Evolutionary conservation across 2,329 filamentous ascomycete genomes (phyloP).

Genomic region (Trichoderma sp.): DNA sequence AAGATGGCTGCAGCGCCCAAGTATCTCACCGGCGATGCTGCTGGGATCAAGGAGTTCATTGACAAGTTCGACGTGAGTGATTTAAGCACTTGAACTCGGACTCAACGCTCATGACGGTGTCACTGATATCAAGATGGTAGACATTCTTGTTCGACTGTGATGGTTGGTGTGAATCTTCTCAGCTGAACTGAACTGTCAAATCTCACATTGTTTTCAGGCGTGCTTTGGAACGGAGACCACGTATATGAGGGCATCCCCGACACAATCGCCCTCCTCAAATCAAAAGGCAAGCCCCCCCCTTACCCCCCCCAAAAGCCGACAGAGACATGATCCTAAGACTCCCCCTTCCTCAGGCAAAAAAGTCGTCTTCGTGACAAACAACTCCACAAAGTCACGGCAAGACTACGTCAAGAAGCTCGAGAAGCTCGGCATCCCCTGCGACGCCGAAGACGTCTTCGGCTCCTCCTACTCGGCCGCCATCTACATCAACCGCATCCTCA

Average conservation of each 20-base stretch:
- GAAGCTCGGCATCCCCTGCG: conserved; percentile 74
- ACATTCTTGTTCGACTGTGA: conserved; percentile 93
- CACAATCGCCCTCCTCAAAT: conserved; percentile 79
- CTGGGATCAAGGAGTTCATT: conserved; percentile 79
- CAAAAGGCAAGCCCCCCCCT: conserved; percentile 63
- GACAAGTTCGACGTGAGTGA: conserved; percentile 84
- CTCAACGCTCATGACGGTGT: not conserved
- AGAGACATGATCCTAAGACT: not conserved
- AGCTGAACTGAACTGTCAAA: not conserved
- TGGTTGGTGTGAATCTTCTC: conserved; percentile 58
- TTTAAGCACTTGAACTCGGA: conserved; percentile 30
- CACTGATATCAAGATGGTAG: conserved; percentile 42
- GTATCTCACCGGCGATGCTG: conserved; percentile 77
- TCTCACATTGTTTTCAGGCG: conserved; percentile 60
- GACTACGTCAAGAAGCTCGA: conserved; percentile 94
- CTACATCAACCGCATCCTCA: conserved; percentile 92
- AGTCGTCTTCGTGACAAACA: conserved; percentile 96
- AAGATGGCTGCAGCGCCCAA: conserved; percentile 47
- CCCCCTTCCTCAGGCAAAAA: conserved; percentile 68
- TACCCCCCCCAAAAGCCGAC: not conserved
- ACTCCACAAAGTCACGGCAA: conserved; percentile 91
- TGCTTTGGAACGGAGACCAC: conserved; percentile 94
- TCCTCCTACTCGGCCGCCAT: conserved; percentile 93
- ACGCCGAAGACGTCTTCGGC: conserved; percentile 89
- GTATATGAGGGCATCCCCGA: conserved; percentile 83